Base-by-base conservation (phyloP, 306 rosid genomes). In the Canavalia gladiata region DNA sequence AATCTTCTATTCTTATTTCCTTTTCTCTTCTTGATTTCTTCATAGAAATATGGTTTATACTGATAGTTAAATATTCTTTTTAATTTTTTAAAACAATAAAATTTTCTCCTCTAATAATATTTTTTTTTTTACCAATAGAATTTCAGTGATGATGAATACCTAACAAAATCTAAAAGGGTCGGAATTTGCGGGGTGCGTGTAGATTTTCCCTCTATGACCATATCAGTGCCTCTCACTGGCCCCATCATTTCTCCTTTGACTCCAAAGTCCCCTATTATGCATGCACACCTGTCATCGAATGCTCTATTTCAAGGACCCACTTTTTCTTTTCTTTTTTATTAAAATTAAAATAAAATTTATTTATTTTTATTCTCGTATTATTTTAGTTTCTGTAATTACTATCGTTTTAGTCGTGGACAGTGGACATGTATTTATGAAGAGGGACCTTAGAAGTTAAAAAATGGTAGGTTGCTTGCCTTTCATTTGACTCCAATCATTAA, bases 401-500 rank as follows among this genome's bases (percentile, higher is more conserved):
- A 31, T 57, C 46, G 10, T 62, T 77, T 58, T 12, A 39, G 8
- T 54, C 25, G 7, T 73, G 39, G 75, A 43, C 69, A 7, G 7
- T 73, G 39, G 75, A 43, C 69, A 7, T 71, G 39, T 52, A 68
- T 69, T 18, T 30, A 73, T 50, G 2, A 62, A 57, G 75, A 60
- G 64, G 75, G 83, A 60, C 65, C 82, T 85, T 86, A 68, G 76
- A 87, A 87, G 88, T 84, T 73, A 86, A 87, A 83, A 86, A 87
- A 83, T 81, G 68, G 45, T 60, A 74, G 85, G 59, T 86, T 90
- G 90, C 94, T 88, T 90, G 94, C 89, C 94, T 85, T 90, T 88
- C 82, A 90, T 90, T 79, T 83, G 92, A 88, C 92, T 90, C 89
- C 85, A 84, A 83, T 90, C 81, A 85, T 88, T 88, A 87, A 81